Evolutionary conservation across 2,329 filamentous ascomycete species (phyloP).

Genomic region (Trichophaea hybrida): DNA sequence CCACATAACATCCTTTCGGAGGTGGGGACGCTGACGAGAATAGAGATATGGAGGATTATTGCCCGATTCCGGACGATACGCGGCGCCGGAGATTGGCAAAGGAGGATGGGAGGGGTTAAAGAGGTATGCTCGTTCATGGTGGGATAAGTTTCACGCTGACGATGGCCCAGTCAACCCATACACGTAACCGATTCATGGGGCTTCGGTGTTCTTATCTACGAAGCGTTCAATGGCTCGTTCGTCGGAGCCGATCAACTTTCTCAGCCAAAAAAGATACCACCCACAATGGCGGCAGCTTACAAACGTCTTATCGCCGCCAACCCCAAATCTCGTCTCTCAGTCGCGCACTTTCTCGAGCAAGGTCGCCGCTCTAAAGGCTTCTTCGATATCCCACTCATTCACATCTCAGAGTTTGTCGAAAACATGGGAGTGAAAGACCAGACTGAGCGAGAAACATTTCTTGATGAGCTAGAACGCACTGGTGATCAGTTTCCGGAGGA

Average conservation of each 20-base stretch:
- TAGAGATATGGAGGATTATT: conserved; percentile 76
- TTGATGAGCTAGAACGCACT: conserved; percentile 70
- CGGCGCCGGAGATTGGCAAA: conserved; percentile 71
- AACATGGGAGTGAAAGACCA: conserved; percentile 80
- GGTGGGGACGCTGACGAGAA: not conserved
- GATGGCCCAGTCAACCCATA: conserved; percentile 18
- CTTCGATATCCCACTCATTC: conserved; percentile 85
- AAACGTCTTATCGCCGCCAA: conserved; percentile 78
- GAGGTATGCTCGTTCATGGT: conserved; percentile 48
- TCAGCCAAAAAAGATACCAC: conserved; percentile 73
- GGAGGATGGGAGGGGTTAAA: conserved; percentile 88
- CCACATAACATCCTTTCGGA: conserved; percentile 18
- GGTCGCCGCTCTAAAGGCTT: conserved; percentile 70
- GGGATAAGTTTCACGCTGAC: not conserved
- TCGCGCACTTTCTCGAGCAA: conserved; percentile 78
- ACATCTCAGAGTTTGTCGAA: conserved; percentile 82
- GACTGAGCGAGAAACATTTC: conserved; percentile 67
- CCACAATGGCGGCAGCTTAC: conserved; percentile 80
- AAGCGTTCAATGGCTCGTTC: conserved; percentile 72
- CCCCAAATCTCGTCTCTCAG: conserved; percentile 72
- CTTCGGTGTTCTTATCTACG: conserved; percentile 69
- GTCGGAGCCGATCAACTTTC: conserved; percentile 62
- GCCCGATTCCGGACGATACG: conserved; percentile 71
- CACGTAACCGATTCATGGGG: conserved; percentile 72
- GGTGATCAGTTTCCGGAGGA: conserved; percentile 94